These are phyloP conservation scores for Pseudofabraea citricarpa DNA, from an alignment of 2,329 filamentous ascomycete species.

Conservation along the genomic window DNA sequence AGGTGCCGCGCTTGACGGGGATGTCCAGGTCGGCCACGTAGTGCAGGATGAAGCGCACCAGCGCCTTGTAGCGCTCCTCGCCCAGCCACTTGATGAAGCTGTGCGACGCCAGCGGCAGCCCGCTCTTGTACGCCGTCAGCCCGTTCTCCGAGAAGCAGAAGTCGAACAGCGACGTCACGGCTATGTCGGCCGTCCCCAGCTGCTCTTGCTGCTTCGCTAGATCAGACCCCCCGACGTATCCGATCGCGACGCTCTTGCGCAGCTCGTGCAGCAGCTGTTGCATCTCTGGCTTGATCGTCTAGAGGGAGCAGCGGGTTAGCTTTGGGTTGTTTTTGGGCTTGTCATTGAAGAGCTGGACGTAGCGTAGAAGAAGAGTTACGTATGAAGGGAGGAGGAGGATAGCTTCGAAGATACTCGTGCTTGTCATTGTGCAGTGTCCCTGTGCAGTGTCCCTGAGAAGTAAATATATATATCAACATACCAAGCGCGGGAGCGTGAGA, in stretches of 20 bases:
- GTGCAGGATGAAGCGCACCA: slow-evolving; percentile 71
- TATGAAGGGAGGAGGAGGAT: no score
- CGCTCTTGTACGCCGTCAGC: slow-evolving; percentile 82
- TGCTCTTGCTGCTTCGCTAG: slow-evolving; percentile 94
- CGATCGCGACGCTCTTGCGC: slow-evolving; percentile 83
- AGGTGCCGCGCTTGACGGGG: slow-evolving; percentile 78
- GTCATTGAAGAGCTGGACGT: no score
- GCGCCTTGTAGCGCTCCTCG: slow-evolving; percentile 74
- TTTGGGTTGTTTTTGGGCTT: no score
- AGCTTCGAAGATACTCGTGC: no score
- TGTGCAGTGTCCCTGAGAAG: no score
- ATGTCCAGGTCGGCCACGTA: slow-evolving; percentile 82
- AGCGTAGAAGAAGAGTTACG: no score
- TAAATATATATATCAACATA: no score
- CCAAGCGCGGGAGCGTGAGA: slow-evolving; percentile 74
- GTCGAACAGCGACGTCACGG: slow-evolving; percentile 86
- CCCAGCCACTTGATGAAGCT: slow-evolving; percentile 92
- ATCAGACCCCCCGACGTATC: slow-evolving; percentile 90
- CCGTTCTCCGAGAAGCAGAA: slow-evolving; percentile 98
- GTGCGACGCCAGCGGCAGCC: slow-evolving; percentile 67
- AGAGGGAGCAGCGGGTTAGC: no score
- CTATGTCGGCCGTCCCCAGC: slow-evolving; percentile 63
- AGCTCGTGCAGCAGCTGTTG: slow-evolving; percentile 73
- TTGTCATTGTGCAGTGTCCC: no score
- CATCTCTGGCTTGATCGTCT: slow-evolving; percentile 77